Conservation (phyloP, 2,329 filamentous ascomycete species). For the Diaporthe helianthi region DNA sequence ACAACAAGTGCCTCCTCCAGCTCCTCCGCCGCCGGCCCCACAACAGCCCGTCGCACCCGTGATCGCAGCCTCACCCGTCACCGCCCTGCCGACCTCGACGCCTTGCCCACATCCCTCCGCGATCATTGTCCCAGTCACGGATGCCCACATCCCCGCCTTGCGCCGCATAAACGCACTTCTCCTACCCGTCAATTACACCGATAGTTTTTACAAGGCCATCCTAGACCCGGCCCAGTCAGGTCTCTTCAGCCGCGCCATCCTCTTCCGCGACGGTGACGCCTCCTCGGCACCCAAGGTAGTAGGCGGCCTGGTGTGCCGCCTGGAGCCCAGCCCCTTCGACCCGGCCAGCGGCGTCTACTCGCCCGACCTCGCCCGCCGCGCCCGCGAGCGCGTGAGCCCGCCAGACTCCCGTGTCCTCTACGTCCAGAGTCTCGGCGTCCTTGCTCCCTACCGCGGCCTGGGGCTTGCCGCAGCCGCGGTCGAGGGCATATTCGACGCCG, state of each 20-base stretch:
- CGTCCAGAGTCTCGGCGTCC: conserved; percentile 68
- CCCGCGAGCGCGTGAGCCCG: conserved; percentile 33
- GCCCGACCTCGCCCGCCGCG: conserved; percentile 28
- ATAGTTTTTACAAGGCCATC: conserved; percentile 67
- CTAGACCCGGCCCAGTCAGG: conserved; percentile 56
- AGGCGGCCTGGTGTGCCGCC: conserved; percentile 68
- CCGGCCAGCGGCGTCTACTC: conserved; percentile 34
- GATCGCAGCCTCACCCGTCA: conserved; percentile 37
- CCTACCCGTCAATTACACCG: conserved; percentile 68
- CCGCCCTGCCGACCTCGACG: conserved; percentile 43
- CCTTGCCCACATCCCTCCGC: conserved; percentile 55
- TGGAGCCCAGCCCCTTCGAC: conserved; percentile 57
- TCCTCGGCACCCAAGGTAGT: conserved; percentile 58
- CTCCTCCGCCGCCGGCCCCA: conserved; percentile 34
- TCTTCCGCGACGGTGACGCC: conserved; percentile 56
- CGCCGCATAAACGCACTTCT: conserved; percentile 71
- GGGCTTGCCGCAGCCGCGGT: conserved; percentile 66
- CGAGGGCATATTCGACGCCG: conserved; percentile 54
- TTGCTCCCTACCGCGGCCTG: conserved; percentile 67
- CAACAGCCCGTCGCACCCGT: conserved; percentile 33
- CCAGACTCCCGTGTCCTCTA: conserved; percentile 59
- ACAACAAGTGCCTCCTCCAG: conserved; percentile 32
- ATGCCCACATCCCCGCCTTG: conserved; percentile 62
- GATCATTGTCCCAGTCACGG: conserved; percentile 57
- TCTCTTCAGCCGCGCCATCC: conserved; percentile 66